Percentiles rank a stretch among this genome's conserved stretches.
Evolutionary conservation across 2,329 filamentous ascomycete genomes (phyloP).

Genomic region (Coccinonectria pachysandricola): DNA sequence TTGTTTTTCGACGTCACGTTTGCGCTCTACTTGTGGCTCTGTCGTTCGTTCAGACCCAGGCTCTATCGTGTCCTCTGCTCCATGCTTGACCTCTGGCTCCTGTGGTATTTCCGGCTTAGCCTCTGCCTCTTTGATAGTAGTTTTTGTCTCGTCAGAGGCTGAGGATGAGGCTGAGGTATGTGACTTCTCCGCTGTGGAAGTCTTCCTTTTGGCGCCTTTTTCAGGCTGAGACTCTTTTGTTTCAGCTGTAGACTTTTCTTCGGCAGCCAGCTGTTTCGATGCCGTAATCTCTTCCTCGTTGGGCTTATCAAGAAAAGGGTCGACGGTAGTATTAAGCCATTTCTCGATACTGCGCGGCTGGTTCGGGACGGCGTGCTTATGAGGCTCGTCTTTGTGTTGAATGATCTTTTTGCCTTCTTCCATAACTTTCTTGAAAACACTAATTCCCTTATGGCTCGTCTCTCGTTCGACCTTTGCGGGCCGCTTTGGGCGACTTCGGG

Average conservation of each 20-base stretch:
- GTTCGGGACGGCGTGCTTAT: constrained; percentile 38
- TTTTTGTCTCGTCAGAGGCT: constrained; percentile 10
- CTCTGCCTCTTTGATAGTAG: too few relatives aligned
- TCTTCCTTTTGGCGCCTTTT: constrained; percentile 13
- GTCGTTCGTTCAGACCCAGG: constrained; percentile 5
- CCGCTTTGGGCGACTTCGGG: constrained; percentile 29
- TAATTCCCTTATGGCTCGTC: constrained; percentile 48
- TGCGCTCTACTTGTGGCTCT: constrained; percentile 10
- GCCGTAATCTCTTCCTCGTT: constrained; percentile 7
- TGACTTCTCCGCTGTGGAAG: constrained; percentile 16
- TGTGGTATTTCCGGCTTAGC: constrained; percentile 1
- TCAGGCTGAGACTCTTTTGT: constrained; percentile 4
- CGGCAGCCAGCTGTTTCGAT: constrained; percentile 8
- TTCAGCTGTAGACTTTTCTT: constrained; percentile 1
- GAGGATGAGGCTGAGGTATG: constrained; percentile 10
- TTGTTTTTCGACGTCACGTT: constrained; percentile 6
- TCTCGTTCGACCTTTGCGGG: constrained; percentile 38
- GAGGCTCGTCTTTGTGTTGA: constrained; percentile 48
- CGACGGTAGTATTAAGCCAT: constrained; percentile 53
- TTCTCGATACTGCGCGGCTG: constrained; percentile 55
- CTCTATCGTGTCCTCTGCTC: constrained; percentile 5
- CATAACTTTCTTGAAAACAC: constrained; percentile 56
- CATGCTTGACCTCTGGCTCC: constrained; percentile 3
- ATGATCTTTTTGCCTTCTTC: constrained; percentile 56
- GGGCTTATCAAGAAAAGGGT: constrained; percentile 46